Percentiles rank a stretch among this genome's conserved stretches.
Conservation (phyloP, 1,284 basidiomycete species). For the Clitocybe nebularis region DNA sequence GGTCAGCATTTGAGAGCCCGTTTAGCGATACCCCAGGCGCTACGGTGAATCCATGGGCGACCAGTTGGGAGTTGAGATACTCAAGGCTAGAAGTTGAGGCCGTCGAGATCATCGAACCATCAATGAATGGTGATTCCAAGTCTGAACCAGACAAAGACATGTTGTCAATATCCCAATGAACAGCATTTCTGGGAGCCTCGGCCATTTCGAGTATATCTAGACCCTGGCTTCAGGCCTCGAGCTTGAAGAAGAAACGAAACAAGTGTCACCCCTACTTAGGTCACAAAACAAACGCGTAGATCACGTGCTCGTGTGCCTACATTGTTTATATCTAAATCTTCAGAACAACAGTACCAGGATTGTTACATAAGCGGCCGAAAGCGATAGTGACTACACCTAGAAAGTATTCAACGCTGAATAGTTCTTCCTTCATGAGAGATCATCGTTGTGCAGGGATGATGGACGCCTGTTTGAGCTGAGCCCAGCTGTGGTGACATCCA, state of each 20-base stretch:
- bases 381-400: too few species aligned
- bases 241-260: too few species aligned
- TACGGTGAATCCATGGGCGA: slow-evolving; percentile 75
- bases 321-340: too few species aligned
- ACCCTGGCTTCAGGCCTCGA: not conserved
- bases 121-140: slow-evolving; percentile 37
- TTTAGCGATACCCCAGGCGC: slow-evolving; percentile 62
- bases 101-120: slow-evolving; percentile 38
- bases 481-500: too few species aligned
- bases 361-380: too few species aligned
- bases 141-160: slow-evolving; percentile 36
- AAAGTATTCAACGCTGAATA: too few species aligned
- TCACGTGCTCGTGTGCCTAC: slow-evolving; percentile 24
- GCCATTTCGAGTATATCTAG: slow-evolving; percentile 22
- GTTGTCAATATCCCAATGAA: slow-evolving; percentile 42
- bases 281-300: slow-evolving; percentile 13
- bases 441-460: too few species aligned
- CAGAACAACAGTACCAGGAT: too few species aligned
- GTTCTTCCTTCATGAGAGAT: too few species aligned
- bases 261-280: too few species aligned
- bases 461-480: too few species aligned
- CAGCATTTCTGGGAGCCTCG: slow-evolving; percentile 37
- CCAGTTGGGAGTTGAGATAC: slow-evolving; percentile 74
- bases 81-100: slow-evolving; percentile 53
- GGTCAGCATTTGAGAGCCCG: slow-evolving; percentile 52